phyloP scores from a whole-genome alignment of 345 rosid species.

The Citrus maxima region DNA sequence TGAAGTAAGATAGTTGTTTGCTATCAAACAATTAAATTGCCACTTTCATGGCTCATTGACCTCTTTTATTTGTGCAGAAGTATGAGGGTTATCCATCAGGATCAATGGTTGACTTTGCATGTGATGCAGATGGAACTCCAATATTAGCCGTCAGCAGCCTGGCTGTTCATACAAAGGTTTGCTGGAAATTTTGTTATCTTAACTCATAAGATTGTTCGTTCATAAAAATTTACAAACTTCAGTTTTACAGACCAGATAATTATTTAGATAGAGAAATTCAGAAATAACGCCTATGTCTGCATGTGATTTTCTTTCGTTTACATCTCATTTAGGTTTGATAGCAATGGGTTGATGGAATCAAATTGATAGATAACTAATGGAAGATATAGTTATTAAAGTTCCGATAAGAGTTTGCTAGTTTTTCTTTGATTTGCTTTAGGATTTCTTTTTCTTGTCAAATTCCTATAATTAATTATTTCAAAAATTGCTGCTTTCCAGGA shows the following conservation, averaged over 20 bases:
- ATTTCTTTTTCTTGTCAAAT: neutral
- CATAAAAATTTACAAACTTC: neutral
- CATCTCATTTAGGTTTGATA: neutral
- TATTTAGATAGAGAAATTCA: neutral
- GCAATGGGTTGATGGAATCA: neutral
- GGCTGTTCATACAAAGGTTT: conserved; percentile 85
- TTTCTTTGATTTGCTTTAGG: neutral
- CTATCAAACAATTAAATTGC: neutral
- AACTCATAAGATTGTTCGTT: neutral
- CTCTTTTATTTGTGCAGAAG: conserved; percentile 44
- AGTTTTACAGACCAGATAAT: neutral
- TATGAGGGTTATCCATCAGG: conserved; percentile 89
- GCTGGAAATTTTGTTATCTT: conserved; percentile 5
- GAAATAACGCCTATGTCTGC: neutral
- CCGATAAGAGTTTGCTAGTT: neutral
- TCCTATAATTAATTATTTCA: conserved; percentile 2
- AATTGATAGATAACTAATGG: neutral
- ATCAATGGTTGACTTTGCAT: conserved; percentile 87
- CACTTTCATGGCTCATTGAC: neutral
- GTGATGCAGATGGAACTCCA: conserved; percentile 83
- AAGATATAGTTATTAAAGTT: neutral
- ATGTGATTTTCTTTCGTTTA: neutral
- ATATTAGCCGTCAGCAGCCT: conserved; percentile 79
- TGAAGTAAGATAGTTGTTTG: neutral
- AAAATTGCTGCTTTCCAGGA: conserved; percentile 50